Evolutionary conservation across 2,329 filamentous ascomycete genomes (phyloP).

Genomic region (Colletotrichum karsti): DNA sequence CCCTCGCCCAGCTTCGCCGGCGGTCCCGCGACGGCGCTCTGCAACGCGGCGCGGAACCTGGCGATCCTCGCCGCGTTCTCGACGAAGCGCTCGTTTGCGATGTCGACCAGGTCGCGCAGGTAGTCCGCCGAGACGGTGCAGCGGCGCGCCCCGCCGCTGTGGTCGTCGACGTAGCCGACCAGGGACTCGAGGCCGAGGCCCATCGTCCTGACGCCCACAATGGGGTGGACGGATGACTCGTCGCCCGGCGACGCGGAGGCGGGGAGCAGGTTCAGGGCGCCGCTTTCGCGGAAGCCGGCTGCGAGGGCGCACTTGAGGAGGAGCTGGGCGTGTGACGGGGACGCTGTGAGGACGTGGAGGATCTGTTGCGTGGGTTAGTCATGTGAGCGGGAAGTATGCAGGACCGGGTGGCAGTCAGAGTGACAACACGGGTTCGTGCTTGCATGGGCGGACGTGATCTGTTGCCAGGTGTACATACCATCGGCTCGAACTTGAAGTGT

Average conservation of each 20-base stretch:
- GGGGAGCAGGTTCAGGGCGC: constrained; percentile 73
- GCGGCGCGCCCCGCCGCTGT: constrained; percentile 46
- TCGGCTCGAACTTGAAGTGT: constrained; percentile 93
- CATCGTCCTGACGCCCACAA: constrained; percentile 87
- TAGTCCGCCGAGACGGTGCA: constrained; percentile 72
- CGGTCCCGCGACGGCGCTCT: constrained; percentile 38
- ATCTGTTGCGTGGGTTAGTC: constrained; percentile 64
- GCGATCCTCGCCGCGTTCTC: constrained; percentile 75
- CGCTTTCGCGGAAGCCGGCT: constrained; percentile 90
- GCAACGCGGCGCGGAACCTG: constrained; percentile 66
- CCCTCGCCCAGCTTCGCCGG: constrained; percentile 38
- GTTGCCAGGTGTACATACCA: constrained; percentile 68
- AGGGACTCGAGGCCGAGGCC: constrained; percentile 85
- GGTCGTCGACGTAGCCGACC: constrained; percentile 64
- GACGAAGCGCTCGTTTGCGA: constrained; percentile 79
- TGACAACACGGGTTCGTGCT: not conserved
- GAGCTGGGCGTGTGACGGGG: constrained; percentile 76
- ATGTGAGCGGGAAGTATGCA: not conserved
- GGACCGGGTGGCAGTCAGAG: not conserved
- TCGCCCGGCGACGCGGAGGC: constrained; percentile 36
- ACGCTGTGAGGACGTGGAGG: constrained; percentile 84
- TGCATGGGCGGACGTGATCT: not conserved
- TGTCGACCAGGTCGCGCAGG: constrained; percentile 69
- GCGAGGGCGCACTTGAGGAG: constrained; percentile 79
- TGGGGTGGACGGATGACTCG: constrained; percentile 59